Evolutionary conservation across 176 grass and related monocot species (phyloP), one percentile per base, ranked within the genome.

Genomic region (Lolium multiflorum): DNA sequence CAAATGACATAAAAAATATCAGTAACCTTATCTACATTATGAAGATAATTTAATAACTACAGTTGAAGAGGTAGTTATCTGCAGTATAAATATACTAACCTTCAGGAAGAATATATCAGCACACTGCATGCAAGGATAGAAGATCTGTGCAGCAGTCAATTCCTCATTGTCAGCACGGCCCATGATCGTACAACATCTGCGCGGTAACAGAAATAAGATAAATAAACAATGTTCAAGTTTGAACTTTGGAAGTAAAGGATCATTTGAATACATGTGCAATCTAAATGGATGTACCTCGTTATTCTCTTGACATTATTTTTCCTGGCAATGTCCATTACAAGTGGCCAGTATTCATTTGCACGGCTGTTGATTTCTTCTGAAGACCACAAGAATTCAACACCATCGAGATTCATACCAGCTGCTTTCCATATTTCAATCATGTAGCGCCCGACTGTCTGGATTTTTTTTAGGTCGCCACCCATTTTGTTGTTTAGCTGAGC

Each of bases 71-170:
- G 68, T n/a, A 1, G 39, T 47, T 24, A 11, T 78, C n/a, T 88
- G 54, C 11, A 61, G 74, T 25, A 55, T 24, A 82, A 87, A 47
- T 39, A 68, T 50, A 88, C 37, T 54, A 47, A 91, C 95, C 95
- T 95, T 93, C 24, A 98, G 78, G 85, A 98, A 98, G 78, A 98
- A 95, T 83, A 98, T 92, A 72, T 98, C 93, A 83, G 93, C 95
- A 90, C 95, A 98, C 25, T 98, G 95, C 93, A 98, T 98, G 89
- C 93, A 98, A 74, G 93, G 95, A 55, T 98, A 95, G 18, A 98
- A 84, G 69, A 98, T 98, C 66, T 98, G 93, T 46, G 89, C 92
- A 77, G 93, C 95, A 44, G 95, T 93, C 71, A 95, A 81, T 5
- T 95, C 89, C 16, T 95, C 95, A 16, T 83, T 74, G 39, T 95